A percentile compares a stretch with the other conserved stretches of the same genome.
phyloP scores from a whole-genome alignment of 2,329 filamentous ascomycete genomes.

The Acephala macrosclerotiorum region DNA sequence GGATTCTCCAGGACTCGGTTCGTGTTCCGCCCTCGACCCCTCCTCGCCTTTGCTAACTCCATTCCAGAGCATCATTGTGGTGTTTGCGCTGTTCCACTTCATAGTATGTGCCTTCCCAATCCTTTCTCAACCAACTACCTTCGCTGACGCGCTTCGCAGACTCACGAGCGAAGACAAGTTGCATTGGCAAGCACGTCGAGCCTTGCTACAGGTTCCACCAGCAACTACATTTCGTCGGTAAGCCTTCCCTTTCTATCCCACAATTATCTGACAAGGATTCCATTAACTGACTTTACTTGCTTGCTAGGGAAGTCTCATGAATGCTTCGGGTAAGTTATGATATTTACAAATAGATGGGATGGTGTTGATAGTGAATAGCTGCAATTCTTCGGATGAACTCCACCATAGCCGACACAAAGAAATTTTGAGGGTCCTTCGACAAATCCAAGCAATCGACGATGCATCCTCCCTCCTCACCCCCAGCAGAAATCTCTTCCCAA shows the following conservation, averaged over 20 bases:
- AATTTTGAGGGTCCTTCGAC: constrained; percentile 39
- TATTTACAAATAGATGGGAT: too few species aligned
- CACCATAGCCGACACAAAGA: constrained; percentile 43
- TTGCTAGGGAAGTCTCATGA: constrained; percentile 41
- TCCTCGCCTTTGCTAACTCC: constrained; percentile 22
- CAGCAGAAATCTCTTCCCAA: constrained; percentile 11
- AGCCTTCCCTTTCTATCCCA: constrained; percentile 13
- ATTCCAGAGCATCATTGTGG: constrained; percentile 44
- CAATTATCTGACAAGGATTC: constrained; percentile 1
- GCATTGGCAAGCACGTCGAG: constrained; percentile 44
- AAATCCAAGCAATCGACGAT: constrained; percentile 37
- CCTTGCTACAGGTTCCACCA: constrained; percentile 45
- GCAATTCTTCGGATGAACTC: constrained; percentile 42
- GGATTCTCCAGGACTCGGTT: constrained; percentile 42
- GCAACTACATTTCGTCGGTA: constrained; percentile 45
- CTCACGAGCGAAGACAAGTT: constrained; percentile 40
- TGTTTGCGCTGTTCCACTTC: constrained; percentile 40
- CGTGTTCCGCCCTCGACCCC: not conserved
- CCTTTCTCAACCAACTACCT: not conserved
- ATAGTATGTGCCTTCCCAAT: constrained; percentile 32
- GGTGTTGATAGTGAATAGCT: constrained; percentile 35
- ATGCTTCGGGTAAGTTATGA: constrained; percentile 41
- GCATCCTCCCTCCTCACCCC: constrained; percentile 14
- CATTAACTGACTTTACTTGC: constrained; percentile 10
- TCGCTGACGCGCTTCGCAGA: constrained; percentile 32